phyloP scores from a whole-genome alignment of 495 filamentous ascomycete genomes.

The Penicillium samsonianum region DNA sequence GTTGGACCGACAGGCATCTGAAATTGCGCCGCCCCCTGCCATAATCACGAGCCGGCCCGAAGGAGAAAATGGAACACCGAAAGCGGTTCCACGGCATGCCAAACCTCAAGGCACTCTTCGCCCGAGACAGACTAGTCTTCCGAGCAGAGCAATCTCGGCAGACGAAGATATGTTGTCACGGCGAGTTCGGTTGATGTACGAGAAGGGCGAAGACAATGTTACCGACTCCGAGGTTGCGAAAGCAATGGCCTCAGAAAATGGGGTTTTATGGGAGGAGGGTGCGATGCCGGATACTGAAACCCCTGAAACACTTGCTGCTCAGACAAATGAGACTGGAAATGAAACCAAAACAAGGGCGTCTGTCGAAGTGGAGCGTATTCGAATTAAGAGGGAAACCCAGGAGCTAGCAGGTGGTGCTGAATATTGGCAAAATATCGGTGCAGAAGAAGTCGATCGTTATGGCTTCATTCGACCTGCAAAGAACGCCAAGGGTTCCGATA shows the following conservation, averaged over 20 bases:
- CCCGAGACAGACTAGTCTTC: conserved; percentile 37
- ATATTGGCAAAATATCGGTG: conserved; percentile 91
- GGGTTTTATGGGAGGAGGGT: conserved; percentile 59
- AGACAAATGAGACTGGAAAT: conserved; percentile 16
- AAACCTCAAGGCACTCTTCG: conserved; percentile 37
- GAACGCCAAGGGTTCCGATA: conserved; percentile 42
- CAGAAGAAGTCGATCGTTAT: conserved; percentile 86
- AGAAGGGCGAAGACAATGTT: conserved; percentile 63
- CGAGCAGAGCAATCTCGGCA: conserved; percentile 55
- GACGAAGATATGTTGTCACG: conserved; percentile 85
- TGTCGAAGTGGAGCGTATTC: conserved; percentile 27
- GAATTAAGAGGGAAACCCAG: conserved; percentile 51
- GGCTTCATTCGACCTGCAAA: conserved; percentile 76
- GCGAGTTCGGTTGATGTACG: conserved; percentile 91
- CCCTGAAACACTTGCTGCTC: conserved; percentile 31
- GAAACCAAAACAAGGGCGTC: conserved; percentile 29
- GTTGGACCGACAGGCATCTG: conserved; percentile 4
- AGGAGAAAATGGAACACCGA: conserved; percentile 28
- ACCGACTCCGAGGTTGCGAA: conserved; percentile 49
- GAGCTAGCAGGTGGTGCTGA: conserved; percentile 85
- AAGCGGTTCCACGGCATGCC: conserved; percentile 45
- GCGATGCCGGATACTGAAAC: conserved; percentile 49
- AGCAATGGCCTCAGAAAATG: conserved; percentile 54
- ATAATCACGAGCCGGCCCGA: conserved; percentile 15
- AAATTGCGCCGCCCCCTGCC: conserved; percentile 7